phyloP scores from a whole-genome alignment of 2,329 filamentous ascomycete genomes.

The Scopulariopsis brevicaulis region DNA sequence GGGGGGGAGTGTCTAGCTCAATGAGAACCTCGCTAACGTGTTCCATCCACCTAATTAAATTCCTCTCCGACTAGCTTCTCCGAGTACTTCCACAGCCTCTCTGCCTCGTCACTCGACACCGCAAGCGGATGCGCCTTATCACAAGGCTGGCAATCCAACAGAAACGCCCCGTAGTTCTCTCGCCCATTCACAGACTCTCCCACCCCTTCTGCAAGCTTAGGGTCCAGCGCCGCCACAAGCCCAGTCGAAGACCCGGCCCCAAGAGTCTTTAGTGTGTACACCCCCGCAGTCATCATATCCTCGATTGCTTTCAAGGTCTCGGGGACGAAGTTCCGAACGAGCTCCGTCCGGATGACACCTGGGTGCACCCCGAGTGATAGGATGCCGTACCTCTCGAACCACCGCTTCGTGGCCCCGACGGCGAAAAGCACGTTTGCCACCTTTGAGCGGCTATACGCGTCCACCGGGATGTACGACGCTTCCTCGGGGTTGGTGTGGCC shows the following conservation, averaged over 20 bases:
- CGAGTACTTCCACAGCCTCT: slow-evolving; percentile 20
- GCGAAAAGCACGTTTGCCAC: slow-evolving; percentile 16
- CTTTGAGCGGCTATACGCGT: slow-evolving; percentile 16
- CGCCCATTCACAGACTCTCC: slow-evolving; percentile 7
- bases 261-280: slow-evolving; percentile 11
- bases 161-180: slow-evolving; percentile 16
- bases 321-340: slow-evolving; percentile 11
- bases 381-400: slow-evolving; percentile 19
- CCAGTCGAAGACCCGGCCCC: slow-evolving; percentile 19
- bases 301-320: slow-evolving; percentile 9
- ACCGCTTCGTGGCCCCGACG: slow-evolving; percentile 11
- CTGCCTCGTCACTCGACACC: slow-evolving; percentile 15
- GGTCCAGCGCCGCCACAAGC: slow-evolving; percentile 20
- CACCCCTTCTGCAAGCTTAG: slow-evolving; percentile 9
- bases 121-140: slow-evolving; percentile 7
- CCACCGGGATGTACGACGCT: slow-evolving; percentile 11
- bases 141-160: slow-evolving; percentile 16
- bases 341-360: slow-evolving; percentile 20
- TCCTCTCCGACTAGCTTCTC: slow-evolving; percentile 20
- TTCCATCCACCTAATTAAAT: slow-evolving; percentile 15
- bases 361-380: slow-evolving; percentile 18
- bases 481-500: slow-evolving; percentile 9
- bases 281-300: slow-evolving; percentile 5
- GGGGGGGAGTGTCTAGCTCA: too few relatives aligned
- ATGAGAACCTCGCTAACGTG: too few relatives aligned